Percentiles rank a stretch among this genome's conserved stretches.
These are phyloP conservation scores for Syzygium aromaticum DNA, from an alignment of 345 rosid genomes.

Conservation along the genomic window DNA sequence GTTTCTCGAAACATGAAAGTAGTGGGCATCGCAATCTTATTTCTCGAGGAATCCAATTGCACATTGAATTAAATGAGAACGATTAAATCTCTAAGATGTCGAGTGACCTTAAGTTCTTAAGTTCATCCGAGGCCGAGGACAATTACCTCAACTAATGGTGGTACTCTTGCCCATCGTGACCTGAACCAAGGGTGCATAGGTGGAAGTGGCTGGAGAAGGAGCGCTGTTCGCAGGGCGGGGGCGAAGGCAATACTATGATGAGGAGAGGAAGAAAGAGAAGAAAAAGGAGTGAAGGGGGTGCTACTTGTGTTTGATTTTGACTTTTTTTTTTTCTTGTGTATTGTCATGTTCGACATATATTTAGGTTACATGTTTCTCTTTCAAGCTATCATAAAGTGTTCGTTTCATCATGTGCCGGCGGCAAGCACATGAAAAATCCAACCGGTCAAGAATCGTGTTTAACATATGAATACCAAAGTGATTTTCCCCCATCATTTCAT, in stretches of 20 bases:
- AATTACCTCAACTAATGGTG: not conserved
- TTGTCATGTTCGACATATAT: not conserved
- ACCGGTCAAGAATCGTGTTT: not conserved
- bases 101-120: not conserved
- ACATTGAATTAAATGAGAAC: not conserved
- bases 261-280: not conserved
- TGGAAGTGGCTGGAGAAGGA: not conserved
- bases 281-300: not conserved
- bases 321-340: too few species aligned
- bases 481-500: not conserved
- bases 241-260: not conserved
- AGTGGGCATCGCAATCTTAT: not conserved
- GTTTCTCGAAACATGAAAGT: not conserved
- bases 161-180: not conserved
- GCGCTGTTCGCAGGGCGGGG: too few species aligned
- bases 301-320: not conserved
- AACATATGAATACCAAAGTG: not conserved
- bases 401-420: not conserved
- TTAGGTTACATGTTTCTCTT: not conserved
- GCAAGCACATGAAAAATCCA: not conserved
- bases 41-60: not conserved
- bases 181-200: fast-evolving
- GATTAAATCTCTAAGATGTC: not conserved
- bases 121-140: not conserved
- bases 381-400: not conserved